Evolutionary conservation across 116 monocot genomes (phyloP), one percentile per base, ranked within the genome.

Genomic region (Zostera marina): DNA sequence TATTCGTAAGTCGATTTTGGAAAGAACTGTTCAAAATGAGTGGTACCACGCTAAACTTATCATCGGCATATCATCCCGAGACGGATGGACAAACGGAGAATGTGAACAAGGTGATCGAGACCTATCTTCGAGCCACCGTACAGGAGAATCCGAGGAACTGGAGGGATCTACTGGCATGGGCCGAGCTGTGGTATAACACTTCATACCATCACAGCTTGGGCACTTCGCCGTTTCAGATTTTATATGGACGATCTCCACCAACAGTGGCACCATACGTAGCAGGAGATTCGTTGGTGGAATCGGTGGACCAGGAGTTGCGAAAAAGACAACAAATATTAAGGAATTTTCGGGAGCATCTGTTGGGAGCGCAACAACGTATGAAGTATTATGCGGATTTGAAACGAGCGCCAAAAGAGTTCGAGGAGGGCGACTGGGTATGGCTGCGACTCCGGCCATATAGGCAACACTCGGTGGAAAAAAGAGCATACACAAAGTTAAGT

Each of bases 221-320:
- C n/a, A 1, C 19, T 1, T 11, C 1, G 15, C 48, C 48, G 8
- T 48, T 0, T 1, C 8, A 48, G 7, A 16, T 16, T 0, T 0
- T 48, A 19, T 48, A 48, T 1, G 48, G 48, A 0, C n/a, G 8
- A 2, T 1, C 8, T 9, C 48, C 48, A 3, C 19, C 48, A 48
- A 13, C 9, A 0, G 0, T 48, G 12, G 0, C 16, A 0, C 0
- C 2, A 0, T 48, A 48, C 0, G 4, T 48, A 4, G 11, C 1
- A 5, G 19, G 17, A 1, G 17, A 14, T 7, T 16, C 48, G 2
- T 7, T 8, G 4, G 48, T 48, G 8, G 12, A 7, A 16, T 14
- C 4, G 7, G 48, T 48, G 1, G 48, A 48, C 15, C 0, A 7
- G 1, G 48, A 16, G 1, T 1, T 48, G 0, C 9, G 2, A 0